Base-by-base conservation (phyloP, 2,329 filamentous ascomycete species). In the Aspergillus vadensis region DNA sequence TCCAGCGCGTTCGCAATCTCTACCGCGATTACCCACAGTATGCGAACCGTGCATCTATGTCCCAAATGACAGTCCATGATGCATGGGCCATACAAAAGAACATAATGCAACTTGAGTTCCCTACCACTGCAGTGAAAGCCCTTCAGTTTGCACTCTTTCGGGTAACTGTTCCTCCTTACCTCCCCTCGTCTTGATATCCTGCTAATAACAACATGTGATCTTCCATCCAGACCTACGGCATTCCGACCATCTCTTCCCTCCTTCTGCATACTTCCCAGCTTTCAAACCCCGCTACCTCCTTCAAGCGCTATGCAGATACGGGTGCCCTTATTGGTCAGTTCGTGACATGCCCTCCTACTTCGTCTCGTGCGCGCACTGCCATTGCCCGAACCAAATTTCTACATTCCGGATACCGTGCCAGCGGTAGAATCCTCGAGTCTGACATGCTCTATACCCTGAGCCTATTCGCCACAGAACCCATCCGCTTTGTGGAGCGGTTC, bases 381-480 rank as follows among this genome's bases (percentile, higher is more conserved):
- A 81, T 89, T 52, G 82, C 86, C 2, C 82, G 86, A 39, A 86
- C 88, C 77, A 89, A 89, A 67, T 88, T 82, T 67, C 76, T 90
- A 1, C 87, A 89, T 69, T 70, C 74, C 14, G 74, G 78, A 1
- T 88, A 88, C 69, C 82, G 82, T 47, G 79, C 81, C 36, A 76
- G 82, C 1, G 84, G 84, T 9, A 83, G 83, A 66, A 89, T 90
- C 65, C 77, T 79, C 5, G 83, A 89, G 58, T 79, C 81, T 1
- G 87, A 90, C 64, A 81, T 89, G 77, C 77, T 90, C 0, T 89
- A 88, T 71, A 89, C 87, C 0, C 77, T 90, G 0, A 79, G 81
- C 10, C 71, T 91, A 0, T 91, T 91, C 69, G 82, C 89, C 19
- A 77, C 82, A 0, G 88, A 92, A 70, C 88, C 89, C 1, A 75